Conservation (phyloP, 2,329 filamentous ascomycete species). For the Xylaria sp. region DNA sequence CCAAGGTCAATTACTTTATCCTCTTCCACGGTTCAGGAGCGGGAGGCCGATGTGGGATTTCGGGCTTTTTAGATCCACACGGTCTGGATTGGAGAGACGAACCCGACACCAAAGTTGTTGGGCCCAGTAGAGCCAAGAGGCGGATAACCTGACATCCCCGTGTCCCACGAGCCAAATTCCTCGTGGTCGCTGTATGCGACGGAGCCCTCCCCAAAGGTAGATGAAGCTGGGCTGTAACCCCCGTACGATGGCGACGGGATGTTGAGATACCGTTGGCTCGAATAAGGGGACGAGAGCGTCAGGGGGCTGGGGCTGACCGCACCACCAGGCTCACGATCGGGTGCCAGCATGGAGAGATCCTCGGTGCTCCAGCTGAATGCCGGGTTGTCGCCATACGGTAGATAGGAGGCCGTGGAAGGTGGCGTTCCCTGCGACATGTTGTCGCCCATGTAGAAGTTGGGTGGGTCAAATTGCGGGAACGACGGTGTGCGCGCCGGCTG, state of each 20-base stretch:
- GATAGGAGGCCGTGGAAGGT: conserved; percentile 47
- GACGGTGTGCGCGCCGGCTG: conserved; percentile 61
- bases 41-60: conserved; percentile 44
- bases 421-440: conserved; percentile 43
- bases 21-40: conserved; percentile 41
- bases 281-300: conserved; percentile 58
- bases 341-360: conserved; percentile 59
- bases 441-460: conserved; percentile 55
- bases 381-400: conserved; percentile 57
- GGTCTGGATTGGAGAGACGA: conserved; percentile 65
- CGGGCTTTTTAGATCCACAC: conserved; percentile 59
- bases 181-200: conserved; percentile 65
- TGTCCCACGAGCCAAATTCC: conserved; percentile 55
- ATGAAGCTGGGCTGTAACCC: conserved; percentile 65
- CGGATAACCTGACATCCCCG: conserved; percentile 48
- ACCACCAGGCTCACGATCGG: conserved; percentile 49
- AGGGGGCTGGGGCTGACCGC: conserved; percentile 61
- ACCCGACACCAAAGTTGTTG: conserved; percentile 57
- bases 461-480: conserved; percentile 62
- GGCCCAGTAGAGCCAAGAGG: conserved; percentile 47
- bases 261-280: conserved; percentile 60
- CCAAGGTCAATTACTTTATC: conserved; percentile 57
- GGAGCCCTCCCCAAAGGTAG: conserved; percentile 63
- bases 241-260: conserved; percentile 65
- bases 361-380: conserved; percentile 68